Evolutionary conservation across 1,139 yeast species (phyloP).

Genomic region (Pichia kudriavzevii): DNA sequence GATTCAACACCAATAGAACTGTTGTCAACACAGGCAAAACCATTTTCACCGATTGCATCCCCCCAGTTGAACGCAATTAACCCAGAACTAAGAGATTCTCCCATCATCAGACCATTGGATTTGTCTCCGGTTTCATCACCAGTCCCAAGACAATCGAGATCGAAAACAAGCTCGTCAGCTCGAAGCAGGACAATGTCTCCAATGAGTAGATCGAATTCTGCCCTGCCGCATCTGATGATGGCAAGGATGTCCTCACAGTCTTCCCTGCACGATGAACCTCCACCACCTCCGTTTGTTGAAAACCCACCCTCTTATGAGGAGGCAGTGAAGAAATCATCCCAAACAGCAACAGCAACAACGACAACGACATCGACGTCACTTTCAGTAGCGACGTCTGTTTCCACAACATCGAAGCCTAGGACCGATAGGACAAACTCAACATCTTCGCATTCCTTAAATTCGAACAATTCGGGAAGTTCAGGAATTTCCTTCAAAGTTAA

Average conservation of each 20-base stretch:
- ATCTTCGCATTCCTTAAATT: too few relatives aligned
- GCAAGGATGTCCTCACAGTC: conserved; percentile 7
- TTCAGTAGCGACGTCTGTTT: too few relatives aligned
- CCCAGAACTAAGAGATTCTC: conserved; percentile 21
- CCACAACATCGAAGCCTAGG: too few relatives aligned
- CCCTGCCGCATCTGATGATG: conserved; percentile 13
- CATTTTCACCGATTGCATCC: conserved; percentile 28
- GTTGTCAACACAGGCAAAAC: conserved; percentile 39
- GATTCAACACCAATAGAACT: conserved; percentile 34
- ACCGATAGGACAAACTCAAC: too few relatives aligned
- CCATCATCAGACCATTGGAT: conserved; percentile 12
- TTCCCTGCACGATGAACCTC: conserved; percentile 22
- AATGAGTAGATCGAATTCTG: conserved; percentile 6
- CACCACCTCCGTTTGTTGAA: conserved; percentile 30
- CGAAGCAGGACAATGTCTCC: conserved; percentile 8
- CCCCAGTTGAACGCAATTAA: conserved; percentile 25
- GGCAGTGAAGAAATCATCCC: conserved; percentile 12
- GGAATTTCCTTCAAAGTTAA: too few relatives aligned
- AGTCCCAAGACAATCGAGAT: conserved; percentile 7
- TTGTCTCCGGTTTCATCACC: conserved; percentile 14
- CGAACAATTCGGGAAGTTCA: too few relatives aligned
- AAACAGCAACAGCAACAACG: conserved; percentile 4
- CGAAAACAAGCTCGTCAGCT: conserved; percentile 6
- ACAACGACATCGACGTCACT: conserved; percentile 5
- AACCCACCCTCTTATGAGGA: conserved; percentile 32